A percentile compares a stretch with the other conserved stretches of the same genome.
These are phyloP conservation scores for Bolboschoenoplectus hybrid DNA, from an alignment of 202 grass and related monocot genomes.

Conservation along the genomic window DNA sequence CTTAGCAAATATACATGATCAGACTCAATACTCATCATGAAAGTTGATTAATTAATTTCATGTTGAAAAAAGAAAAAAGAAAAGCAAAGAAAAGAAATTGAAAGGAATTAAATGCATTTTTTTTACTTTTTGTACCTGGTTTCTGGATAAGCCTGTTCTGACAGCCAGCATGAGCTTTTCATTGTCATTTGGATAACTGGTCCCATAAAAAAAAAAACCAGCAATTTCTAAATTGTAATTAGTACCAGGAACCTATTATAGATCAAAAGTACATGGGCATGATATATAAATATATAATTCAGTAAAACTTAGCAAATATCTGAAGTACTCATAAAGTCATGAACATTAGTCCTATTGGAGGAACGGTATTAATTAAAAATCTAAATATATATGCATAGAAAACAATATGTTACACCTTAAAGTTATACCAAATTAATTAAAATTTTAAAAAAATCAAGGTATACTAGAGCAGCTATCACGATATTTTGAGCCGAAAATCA, in stretches of 20 bases:
- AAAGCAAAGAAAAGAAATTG: neutral
- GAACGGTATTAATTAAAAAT: neutral
- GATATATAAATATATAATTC: no score
- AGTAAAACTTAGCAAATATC: neutral
- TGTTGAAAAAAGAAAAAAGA: neutral
- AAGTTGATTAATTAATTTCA: neutral
- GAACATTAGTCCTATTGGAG: neutral
- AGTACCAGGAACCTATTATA: constrained; percentile 2
- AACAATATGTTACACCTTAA: neutral
- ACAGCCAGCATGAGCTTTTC: constrained; percentile 89
- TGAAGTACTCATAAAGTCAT: neutral
- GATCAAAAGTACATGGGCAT: constrained; percentile 1
- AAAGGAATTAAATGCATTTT: neutral
- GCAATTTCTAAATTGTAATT: constrained; percentile 19
- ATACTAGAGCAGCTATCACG: neutral
- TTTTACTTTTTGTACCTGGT: constrained; percentile 49
- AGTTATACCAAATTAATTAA: neutral
- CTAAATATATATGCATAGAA: neutral
- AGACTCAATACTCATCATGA: neutral
- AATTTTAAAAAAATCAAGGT: neutral
- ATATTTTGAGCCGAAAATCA: neutral
- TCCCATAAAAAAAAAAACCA: neutral
- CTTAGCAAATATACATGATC: neutral
- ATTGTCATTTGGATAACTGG: constrained; percentile 83
- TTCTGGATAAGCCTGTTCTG: constrained; percentile 71